Evolutionary conservation across 192 early-diverging fungal genomes (phyloP).

Genomic region (Chytriomyces confervae): DNA sequence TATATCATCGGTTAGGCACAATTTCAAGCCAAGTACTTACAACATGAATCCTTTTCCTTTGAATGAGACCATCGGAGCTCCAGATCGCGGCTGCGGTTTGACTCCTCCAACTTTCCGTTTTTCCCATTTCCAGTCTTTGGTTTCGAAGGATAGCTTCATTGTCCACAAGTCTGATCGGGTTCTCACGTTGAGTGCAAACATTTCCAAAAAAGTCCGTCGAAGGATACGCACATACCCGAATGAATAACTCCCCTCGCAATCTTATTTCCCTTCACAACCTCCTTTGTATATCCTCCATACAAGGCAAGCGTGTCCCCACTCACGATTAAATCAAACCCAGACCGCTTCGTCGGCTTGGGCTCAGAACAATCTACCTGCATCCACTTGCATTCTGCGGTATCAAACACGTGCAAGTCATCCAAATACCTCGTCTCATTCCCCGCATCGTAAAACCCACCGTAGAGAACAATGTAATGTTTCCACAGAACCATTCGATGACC

Average conservation of each 20-base stretch:
- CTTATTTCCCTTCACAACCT: slow-evolving; percentile 66
- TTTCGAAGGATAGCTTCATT: slow-evolving; percentile 67
- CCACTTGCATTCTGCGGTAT: slow-evolving; percentile 67
- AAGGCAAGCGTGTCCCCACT: slow-evolving; percentile 59
- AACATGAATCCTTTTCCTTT: slow-evolving; percentile 69
- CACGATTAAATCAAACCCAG: slow-evolving; percentile 68
- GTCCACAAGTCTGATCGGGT: slow-evolving; percentile 48
- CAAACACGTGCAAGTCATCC: slow-evolving; percentile 74
- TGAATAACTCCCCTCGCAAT: slow-evolving; percentile 59
- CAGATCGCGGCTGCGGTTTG: slow-evolving; percentile 38
- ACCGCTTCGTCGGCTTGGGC: slow-evolving; percentile 54
- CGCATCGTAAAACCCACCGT: slow-evolving; percentile 69
- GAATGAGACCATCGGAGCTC: slow-evolving; percentile 61
- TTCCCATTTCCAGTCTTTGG: slow-evolving; percentile 66
- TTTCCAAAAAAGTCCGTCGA: slow-evolving; percentile 17
- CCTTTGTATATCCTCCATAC: slow-evolving; percentile 76
- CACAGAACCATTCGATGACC: slow-evolving; percentile 71
- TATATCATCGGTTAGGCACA: not conserved
- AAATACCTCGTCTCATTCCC: slow-evolving; percentile 50
- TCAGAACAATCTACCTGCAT: slow-evolving; percentile 49
- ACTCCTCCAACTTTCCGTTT: slow-evolving; percentile 62
- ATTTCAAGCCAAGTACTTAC: slow-evolving; percentile 22
- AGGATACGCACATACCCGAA: slow-evolving; percentile 15
- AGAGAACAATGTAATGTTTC: slow-evolving; percentile 69
- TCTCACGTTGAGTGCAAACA: not conserved